Evolutionary conservation across 1,139 yeast species (phyloP).

Genomic region (Suhomyces guaymorum): DNA sequence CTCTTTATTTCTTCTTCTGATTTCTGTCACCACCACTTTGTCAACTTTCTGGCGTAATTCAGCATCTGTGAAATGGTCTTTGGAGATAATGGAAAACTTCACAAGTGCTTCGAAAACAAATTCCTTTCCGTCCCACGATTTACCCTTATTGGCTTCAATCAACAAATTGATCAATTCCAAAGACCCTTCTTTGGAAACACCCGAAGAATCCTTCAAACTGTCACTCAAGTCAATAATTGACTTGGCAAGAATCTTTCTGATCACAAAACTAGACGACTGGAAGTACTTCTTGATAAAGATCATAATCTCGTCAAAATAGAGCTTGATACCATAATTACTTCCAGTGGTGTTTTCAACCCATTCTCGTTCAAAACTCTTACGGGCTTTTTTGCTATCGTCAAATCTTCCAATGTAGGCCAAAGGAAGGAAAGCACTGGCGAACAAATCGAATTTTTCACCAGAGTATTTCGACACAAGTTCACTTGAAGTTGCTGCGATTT

Average conservation of each 20-base stretch:
- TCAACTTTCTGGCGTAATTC: constrained; percentile 36
- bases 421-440: constrained; percentile 71
- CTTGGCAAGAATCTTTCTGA: constrained; percentile 71
- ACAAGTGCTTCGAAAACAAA: constrained; percentile 70
- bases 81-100: constrained; percentile 51
- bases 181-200: constrained; percentile 27
- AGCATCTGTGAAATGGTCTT: constrained; percentile 26
- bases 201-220: constrained; percentile 35
- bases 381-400: constrained; percentile 54
- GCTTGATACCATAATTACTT: constrained; percentile 65
- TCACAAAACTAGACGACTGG: constrained; percentile 58
- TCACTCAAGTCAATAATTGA: constrained; percentile 66
- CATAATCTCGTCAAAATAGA: constrained; percentile 74
- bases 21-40: constrained; percentile 56
- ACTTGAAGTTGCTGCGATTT: constrained; percentile 61
- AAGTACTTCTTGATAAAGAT: constrained; percentile 51
- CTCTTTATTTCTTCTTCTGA: constrained; percentile 62
- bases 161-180: constrained; percentile 53
- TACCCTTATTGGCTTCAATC: constrained; percentile 67
- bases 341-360: constrained; percentile 85
- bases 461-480: constrained; percentile 72
- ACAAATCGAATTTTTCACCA: constrained; percentile 63
- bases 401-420: constrained; percentile 76
- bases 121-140: constrained; percentile 91
- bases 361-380: constrained; percentile 55